Evolutionary conservation across 2,329 filamentous ascomycete species (phyloP).

Genomic region (Fusarium luffae): DNA sequence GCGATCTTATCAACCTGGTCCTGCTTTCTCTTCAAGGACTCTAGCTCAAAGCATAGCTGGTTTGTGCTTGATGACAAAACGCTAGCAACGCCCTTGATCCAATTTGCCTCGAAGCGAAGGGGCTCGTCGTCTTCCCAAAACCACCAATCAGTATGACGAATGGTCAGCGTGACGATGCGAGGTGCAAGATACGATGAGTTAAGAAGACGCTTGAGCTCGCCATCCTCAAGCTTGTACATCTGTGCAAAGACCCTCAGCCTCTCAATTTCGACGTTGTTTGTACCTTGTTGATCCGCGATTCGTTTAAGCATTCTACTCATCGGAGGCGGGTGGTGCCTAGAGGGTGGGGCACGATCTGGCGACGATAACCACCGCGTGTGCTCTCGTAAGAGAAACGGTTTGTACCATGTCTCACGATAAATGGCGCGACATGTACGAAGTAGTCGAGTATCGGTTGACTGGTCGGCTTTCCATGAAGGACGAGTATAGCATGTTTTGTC

Average conservation of each 20-base stretch:
- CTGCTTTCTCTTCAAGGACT: constrained; percentile 59
- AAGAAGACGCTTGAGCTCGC: constrained; percentile 44
- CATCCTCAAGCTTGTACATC: constrained; percentile 53
- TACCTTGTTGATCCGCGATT: constrained; percentile 38
- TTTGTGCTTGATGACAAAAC: constrained; percentile 49
- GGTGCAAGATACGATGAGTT: constrained; percentile 48
- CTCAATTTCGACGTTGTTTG: constrained; percentile 43
- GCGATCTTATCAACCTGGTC: constrained; percentile 59
- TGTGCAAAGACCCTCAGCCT: constrained; percentile 57
- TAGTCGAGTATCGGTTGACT: constrained; percentile 51
- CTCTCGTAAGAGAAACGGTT: constrained; percentile 54
- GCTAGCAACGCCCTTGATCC: constrained; percentile 48
- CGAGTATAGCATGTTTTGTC: constrained; percentile 52
- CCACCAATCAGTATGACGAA: constrained; percentile 58
- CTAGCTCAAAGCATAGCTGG: constrained; percentile 58
- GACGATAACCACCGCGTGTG: constrained; percentile 54
- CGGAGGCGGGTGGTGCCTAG: background rate
- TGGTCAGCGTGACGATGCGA: constrained; percentile 55
- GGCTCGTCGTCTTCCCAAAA: constrained; percentile 33
- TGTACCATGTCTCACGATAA: constrained; percentile 57
- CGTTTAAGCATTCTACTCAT: constrained; percentile 21
- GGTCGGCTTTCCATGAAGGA: constrained; percentile 54
- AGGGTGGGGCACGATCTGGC: constrained; percentile 46
- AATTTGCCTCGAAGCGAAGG: constrained; percentile 51
- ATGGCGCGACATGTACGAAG: constrained; percentile 56